Evolutionary conservation across 2,329 filamentous ascomycete genomes (phyloP), one percentile per base, ranked within the genome.

Genomic region (Orbilia quercus): DNA sequence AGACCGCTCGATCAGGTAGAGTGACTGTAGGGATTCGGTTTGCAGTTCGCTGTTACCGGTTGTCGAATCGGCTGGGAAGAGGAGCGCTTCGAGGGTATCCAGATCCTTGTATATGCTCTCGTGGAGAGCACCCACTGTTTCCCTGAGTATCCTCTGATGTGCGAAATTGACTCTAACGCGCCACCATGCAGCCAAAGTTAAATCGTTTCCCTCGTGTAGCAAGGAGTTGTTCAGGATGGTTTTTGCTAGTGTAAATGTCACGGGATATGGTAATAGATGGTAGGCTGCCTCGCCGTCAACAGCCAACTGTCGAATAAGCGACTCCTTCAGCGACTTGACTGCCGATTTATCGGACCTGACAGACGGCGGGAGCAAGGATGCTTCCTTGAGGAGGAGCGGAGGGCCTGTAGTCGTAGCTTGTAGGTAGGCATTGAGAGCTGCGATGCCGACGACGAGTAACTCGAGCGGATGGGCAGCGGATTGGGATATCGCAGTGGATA

Each of bases 381-480:
- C 81, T 2, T 84, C 81, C 22, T 81, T 81, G 78, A 88, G 89
- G 0, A 83, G 82, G n/a, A 96, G 82, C 0, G 92, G 89, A 0
- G 93, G 93, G 0, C 93, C 93, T 2, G 93, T 96, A 60, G 96
- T 90, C 79, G 92, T 96, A 0, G 88, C 88, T 80, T 97, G 93
- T 14, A 96, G 81, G 79, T 96, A 97, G 9, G 89, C 87, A 78
- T 91, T 86, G 9, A 96, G 84, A 1, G 89, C 86, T 0, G 90
- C 88, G 51, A 91, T 82, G 7, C 88, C 91, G 34, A 90, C 82
- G 47, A 86, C 14, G 36, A 74, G 25, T 5, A 62, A 16, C 12
- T 74, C 70, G 11, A 66, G 53, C 1, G 62, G 48, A 18, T 58
- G 55, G 3, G 40, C 36, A 1, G 23, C 7, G 7, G 59, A 59